Base-by-base conservation (phyloP, 164 flowering plant species). In the Aristolochia fimbriata region DNA sequence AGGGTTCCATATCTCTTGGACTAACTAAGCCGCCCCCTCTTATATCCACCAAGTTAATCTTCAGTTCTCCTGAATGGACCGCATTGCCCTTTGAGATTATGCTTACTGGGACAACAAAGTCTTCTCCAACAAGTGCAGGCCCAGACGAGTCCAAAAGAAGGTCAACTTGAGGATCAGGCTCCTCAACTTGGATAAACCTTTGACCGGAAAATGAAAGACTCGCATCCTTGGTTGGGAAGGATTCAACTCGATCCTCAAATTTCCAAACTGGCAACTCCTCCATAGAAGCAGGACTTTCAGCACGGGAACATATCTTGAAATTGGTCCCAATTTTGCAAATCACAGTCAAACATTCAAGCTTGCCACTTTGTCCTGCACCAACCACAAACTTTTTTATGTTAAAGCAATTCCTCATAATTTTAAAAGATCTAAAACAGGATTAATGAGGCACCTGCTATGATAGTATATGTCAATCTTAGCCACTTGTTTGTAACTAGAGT, bases 221-320 rank as follows among this genome's bases (percentile, higher is more conserved):
- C 48, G 80, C 91, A 76, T 94, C 96, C 75, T 87, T 88, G 52
- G 80, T 87, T 55, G 99, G 99, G 65, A 71, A 76, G 62, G 83
- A 74, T 62, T 85, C 88, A 51, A 87, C 73, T 49, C 75, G 73
- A 57, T 87, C 91, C 76, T 94, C 97, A 80, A 84, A 87, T 68
- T 88, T 94, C 99, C 99, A 91, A 59, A 87, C 86, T 15, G 90
- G 97, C 62, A 88, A 75, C 61, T 80, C 94, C 65, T 82, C 84
- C 97, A 94, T 84, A 15, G 96, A 83, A 21, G 91, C 97, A 63
- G 99, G 99, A 62, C 97, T 91, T 78, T 94, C 99, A 61, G 97
- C 91, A 73, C 88, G 79, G 74, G 91, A 91, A 70, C 93, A 82
- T 57, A 94, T 81, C 33, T 82, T 84, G 73, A 88, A 82, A 70